phyloP scores from a whole-genome alignment of 768 basidiomycete species.

The Serpula lacrymans region DNA sequence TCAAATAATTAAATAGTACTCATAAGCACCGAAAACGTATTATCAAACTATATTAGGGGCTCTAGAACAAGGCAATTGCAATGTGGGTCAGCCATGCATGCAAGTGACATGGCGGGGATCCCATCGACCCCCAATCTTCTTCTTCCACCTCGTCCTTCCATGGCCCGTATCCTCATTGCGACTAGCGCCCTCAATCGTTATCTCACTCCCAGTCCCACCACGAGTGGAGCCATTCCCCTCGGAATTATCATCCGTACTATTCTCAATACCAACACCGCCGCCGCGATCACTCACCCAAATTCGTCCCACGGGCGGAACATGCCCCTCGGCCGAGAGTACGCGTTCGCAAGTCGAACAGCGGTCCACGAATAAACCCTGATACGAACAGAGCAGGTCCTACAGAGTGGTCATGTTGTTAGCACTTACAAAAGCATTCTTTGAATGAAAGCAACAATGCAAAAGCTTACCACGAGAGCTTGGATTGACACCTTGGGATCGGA shows the following conservation, averaged over 20 bases:
- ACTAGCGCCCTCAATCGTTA: no score
- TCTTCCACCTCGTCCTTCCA: no score
- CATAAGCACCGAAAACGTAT: no score
- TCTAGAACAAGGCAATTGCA: no score
- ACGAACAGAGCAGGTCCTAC: slow-evolving; percentile 52
- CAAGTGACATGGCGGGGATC: slow-evolving; percentile 50
- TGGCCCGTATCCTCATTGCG: no score
- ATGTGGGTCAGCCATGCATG: slow-evolving; percentile 24
- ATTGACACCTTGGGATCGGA: slow-evolving; percentile 50
- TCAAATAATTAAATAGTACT: no score
- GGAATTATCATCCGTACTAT: no score
- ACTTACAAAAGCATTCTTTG: not conserved
- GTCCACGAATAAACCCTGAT: slow-evolving; percentile 59
- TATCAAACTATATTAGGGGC: no score
- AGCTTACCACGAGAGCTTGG: slow-evolving; percentile 48
- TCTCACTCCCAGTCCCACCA: no score
- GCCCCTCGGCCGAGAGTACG: slow-evolving; percentile 65
- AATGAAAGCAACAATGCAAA: slow-evolving; percentile 1
- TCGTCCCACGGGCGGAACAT: slow-evolving; percentile 69
- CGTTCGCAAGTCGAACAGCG: slow-evolving; percentile 60
- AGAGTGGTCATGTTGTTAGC: slow-evolving; percentile 7
- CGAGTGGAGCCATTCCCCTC: no score
- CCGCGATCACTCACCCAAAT: slow-evolving; percentile 45
- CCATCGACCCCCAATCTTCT: slow-evolving; percentile 38
- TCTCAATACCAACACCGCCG: no score